phyloP scores from a whole-genome alignment of 495 filamentous ascomycete species.

The Copromyces sp. region DNA sequence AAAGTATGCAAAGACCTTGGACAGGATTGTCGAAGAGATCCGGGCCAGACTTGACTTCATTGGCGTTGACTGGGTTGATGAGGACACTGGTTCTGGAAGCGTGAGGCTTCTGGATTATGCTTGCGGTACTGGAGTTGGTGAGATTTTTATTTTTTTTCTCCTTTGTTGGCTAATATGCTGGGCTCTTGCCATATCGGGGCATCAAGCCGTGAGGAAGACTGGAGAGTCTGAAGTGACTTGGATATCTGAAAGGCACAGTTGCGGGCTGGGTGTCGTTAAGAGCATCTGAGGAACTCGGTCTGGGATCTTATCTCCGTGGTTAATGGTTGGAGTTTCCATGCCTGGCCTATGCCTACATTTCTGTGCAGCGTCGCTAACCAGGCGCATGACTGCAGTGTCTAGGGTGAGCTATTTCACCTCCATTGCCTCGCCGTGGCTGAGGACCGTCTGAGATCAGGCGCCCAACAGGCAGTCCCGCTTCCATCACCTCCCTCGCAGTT shows the following conservation, averaged over 20 bases:
- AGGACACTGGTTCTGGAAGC: conserved; percentile 22
- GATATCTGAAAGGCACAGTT: not conserved
- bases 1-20: conserved; percentile 29
- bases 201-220: not conserved
- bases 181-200: not conserved
- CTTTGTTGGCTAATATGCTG: conserved; percentile 36
- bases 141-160: not conserved
- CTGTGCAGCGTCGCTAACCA: not conserved
- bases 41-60: conserved; percentile 49
- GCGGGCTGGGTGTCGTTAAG: not conserved
- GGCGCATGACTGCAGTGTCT: not conserved
- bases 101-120: conserved; percentile 65
- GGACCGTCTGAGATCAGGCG: no score
- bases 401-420: conserved; percentile 1
- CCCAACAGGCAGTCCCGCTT: not conserved
- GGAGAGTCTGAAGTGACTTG: not conserved
- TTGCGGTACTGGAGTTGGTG: conserved; percentile 56
- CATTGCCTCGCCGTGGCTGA: not conserved
- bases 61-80: conserved; percentile 43
- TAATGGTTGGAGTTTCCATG: not conserved
- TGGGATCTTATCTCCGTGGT: not conserved
- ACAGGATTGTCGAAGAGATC: conserved; percentile 36
- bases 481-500: not conserved
- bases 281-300: no score
- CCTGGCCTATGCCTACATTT: not conserved